Base-by-base conservation (phyloP, 768 basidiomycete genomes). In the Brasilioporus rufonigricans region DNA sequence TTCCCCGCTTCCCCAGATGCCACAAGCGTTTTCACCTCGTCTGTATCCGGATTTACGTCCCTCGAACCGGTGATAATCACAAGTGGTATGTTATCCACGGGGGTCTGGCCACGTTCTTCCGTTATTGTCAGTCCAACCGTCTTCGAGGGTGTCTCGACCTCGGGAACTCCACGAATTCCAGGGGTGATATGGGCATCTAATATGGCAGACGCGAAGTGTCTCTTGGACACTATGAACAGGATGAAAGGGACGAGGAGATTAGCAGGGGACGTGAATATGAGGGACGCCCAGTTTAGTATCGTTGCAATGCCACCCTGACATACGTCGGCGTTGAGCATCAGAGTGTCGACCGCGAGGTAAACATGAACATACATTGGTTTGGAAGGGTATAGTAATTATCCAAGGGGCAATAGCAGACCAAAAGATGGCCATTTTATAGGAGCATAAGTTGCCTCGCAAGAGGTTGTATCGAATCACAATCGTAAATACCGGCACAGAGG, bases 401-500 rank as follows among this genome's bases (percentile, higher is more conserved):
- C 64, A 65, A 19, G 64, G 64, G 21, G 64, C 40, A 31, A 65
- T 49, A 2, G 64, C 59, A 26, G 64, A 61, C 64, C 45, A 65
- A 54, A 65, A 65, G 21, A 65, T 50, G 35, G 64, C 61, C 53
- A 43, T 49, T 53, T 44, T 63, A 12, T 65, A 55, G 18, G 64
- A 66, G 14, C 61, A 65, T 29, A 65, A 39, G 24, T 65, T 66
- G 1, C 64, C 65, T 21, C 64, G 52, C 23, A 65, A 19, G 16
- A 65, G 64, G 23, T 65, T 65, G 41, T 65, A 65, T 26, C 64
- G 61, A 33, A 66, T 52, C 27, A 65, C 64, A 21, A 65, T 65
- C 1, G 57, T 48, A 23, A 61, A 65, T 10, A 65, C 64, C 5
- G 64, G 64, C 23, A 65, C 57, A 6, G 64, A 65, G 7, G 65